These are phyloP conservation scores for Gillenia trifoliata DNA, from an alignment of 306 rosid genomes.

Conservation along the genomic window DNA sequence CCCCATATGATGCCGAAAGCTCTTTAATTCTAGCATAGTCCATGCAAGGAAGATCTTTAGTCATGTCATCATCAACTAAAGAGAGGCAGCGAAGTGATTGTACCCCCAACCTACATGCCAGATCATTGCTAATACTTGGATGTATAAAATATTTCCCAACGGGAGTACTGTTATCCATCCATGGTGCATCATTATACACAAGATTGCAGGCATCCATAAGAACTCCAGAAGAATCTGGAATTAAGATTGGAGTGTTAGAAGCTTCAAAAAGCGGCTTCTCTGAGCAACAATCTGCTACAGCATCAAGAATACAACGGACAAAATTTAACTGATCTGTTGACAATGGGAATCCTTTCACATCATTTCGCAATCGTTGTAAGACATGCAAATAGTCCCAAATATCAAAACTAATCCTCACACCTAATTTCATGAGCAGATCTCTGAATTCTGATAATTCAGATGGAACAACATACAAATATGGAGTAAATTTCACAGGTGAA, in stretches of 20 bases:
- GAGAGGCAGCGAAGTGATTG: constrained; percentile 85
- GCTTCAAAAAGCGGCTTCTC: constrained; percentile 56
- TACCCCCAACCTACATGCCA: constrained; percentile 81
- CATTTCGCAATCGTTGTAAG: constrained; percentile 66
- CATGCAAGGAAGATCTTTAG: constrained; percentile 90
- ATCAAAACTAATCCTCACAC: constrained; percentile 75
- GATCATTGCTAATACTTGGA: constrained; percentile 85
- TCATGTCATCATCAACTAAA: constrained; percentile 79
- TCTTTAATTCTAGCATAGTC: constrained; percentile 74
- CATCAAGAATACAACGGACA: constrained; percentile 82
- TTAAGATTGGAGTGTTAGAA: constrained; percentile 54
- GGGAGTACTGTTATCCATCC: constrained; percentile 75
- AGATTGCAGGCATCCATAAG: constrained; percentile 63
- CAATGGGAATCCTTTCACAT: constrained; percentile 59
- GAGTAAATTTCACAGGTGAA: constrained; percentile 93
- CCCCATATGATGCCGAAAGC: constrained; percentile 68
- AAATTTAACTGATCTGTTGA: constrained; percentile 83
- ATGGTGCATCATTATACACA: constrained; percentile 95
- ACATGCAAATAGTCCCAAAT: constrained; percentile 63
- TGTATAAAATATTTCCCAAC: constrained; percentile 72
- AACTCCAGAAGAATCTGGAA: constrained; percentile 82
- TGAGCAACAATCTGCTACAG: constrained; percentile 69
- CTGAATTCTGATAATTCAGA: constrained; percentile 83
- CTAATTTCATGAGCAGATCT: constrained; percentile 71
- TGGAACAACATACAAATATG: constrained; percentile 90